Evolutionary conservation across 164 flowering plant genomes (phyloP), one percentile per base, ranked within the genome.

Genomic region (Sedum album): DNA sequence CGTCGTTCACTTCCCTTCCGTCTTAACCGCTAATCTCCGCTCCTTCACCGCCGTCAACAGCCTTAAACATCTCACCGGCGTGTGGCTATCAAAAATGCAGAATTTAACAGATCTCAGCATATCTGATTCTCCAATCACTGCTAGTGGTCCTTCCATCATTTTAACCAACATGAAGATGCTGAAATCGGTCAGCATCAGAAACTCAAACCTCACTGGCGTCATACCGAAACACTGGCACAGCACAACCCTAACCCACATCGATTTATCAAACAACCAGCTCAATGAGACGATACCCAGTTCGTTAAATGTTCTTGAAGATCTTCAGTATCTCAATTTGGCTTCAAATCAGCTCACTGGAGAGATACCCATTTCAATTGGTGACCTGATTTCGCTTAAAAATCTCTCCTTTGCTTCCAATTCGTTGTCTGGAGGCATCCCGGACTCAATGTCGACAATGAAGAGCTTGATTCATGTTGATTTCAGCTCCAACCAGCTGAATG

Each of bases 401-500:
- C 51, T 88, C 36, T 91, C 98, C 1, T 75, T 93, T 21, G 78
- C 88, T 0, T 81, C 86, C 0, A 93, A 93, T 71, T 79, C 86
- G 1, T 39, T 93, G 20, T 86, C 98, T 5, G 98, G 98, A 6
- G 41, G 85, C 35, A 77, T 93, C 21, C 97, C 98, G 0, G 86
- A 82, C 13, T 77, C 91, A 0, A 60, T 93, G 28, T 65, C 86
- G 2, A 77, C 86, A 4, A 78, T 90, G 10, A 82, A 89, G 0
- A 76, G 71, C 0, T 60, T 91, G 65, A 77, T 72, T 46, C 91
- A 86, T 53, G 76, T 94, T 42, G 99, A 94, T 88, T 84, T 94
- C 77, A 83, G 97, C 72, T 80, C 85, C 0, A 94, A 94, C 66
- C 88, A 88, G 84, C 66, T 94, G 60, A 94, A 90, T 62, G 99